Evolutionary conservation across 306 rosid species (phyloP), one percentile per base, ranked within the genome.

Genomic region (Rubus idaeus): DNA sequence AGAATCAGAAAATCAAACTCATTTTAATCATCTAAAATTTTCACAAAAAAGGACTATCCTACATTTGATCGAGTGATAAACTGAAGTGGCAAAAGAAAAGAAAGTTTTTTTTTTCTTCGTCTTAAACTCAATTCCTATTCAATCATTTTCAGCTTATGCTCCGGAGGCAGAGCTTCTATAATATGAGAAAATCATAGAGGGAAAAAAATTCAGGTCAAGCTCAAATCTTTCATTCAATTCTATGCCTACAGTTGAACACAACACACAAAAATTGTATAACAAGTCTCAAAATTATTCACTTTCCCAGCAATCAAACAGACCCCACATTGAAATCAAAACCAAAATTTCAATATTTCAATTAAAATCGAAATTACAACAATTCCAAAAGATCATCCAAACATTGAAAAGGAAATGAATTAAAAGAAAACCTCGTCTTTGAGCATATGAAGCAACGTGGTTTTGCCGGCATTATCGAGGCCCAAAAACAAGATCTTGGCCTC

Each of bases 401-500:
- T 50, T 37, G 5, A 64, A 60, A 35, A 46, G 4, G 1, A 21
- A 39, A 18, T 10, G 11, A 47, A 37, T 17, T 4, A 77, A 68
- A 46, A 16, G 63, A 13, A 57, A 30, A 92, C 97, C 97, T 92
- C 97, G 42, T 92, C 97, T 74, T 90, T 92, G 81, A 92, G 96
- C 97, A 92, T 92, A 67, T 92, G 97, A 75, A 92, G 97, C 84
- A 92, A 78, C 73, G 97, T 92, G 58, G 97, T 92, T 81, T 92
- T 92, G 10, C 97, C 96, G 3, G 97, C 96, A 81, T 93, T 93
- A 71, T 93, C 96, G 39, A 93, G 97, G 14, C 97, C 97, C 75
- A 90, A 77, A 84, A 93, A 93, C 68, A 93, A 86, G 92, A 93
- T 93, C 91, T 93, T 93, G 44, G 97, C 97, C 85, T 93, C 97